Evolutionary conservation across 495 filamentous ascomycete species (phyloP), one percentile per base, ranked within the genome.

Genomic region (Podospora bellae-mahoneyi): DNA sequence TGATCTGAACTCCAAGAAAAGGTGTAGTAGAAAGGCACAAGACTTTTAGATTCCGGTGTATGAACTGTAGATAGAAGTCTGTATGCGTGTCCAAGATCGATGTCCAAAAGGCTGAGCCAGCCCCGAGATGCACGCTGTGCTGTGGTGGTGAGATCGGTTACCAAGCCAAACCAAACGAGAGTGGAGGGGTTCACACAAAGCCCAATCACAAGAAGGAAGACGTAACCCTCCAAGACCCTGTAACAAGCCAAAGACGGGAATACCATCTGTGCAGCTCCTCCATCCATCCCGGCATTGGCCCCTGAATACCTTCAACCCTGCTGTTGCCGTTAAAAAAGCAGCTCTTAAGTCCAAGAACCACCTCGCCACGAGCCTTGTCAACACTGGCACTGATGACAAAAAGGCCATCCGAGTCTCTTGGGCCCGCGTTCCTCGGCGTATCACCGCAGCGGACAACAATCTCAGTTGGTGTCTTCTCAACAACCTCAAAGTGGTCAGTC

Each of bases 401-500:
- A 30, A 93, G 78, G 0, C 90, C 90, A 75, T 92, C 90, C 19
- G 84, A 87, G 26, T 82, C 79, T 48, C 90, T 80, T 28, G 88
- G 81, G 0, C 80, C 85, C 30, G 68, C 70, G 28, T 84, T 84
- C 62, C 86, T 79, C 0, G 90, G 90, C 4, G 86, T 86, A 67
- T 88, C 90, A 27, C 90, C 90, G 72, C 87, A 89, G 19, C 90
- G 86, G 32, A 92, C 83, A 5, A 85, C 75, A 58, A 92, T 89
- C 32, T 81, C 79, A 28, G 84, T 84, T 7, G 85, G 80, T 19
- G 83, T 86, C 76, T 90, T 89, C 67, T 87, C 85, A 2, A 93
- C 77, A 0, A 93, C 89, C 76, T 93, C 88, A 75, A 93, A 92
- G 77, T 93, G 90, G 73, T 93, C 90, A 28, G 88, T 90, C 71